These are phyloP conservation scores for Trapa bicornis DNA, from an alignment of 345 rosid genomes.

Conservation along the genomic window DNA sequence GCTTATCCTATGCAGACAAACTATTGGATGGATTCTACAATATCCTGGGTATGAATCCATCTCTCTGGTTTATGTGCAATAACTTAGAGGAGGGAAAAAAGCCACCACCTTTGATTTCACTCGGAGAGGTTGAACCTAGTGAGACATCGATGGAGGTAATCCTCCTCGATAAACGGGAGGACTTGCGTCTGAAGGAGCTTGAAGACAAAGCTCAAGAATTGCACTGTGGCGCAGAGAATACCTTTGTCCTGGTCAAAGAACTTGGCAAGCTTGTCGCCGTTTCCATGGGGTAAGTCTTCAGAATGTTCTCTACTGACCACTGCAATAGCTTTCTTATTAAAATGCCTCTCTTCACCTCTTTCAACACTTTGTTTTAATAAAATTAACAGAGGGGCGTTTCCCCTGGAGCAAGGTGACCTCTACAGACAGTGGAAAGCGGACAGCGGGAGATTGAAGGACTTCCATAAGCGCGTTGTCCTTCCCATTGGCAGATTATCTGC, in stretches of 20 bases:
- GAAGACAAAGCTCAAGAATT: conserved; percentile 82
- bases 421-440: conserved; percentile 68
- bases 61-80: conserved; percentile 92
- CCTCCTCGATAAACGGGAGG: conserved; percentile 59
- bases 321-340: not conserved
- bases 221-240: conserved; percentile 55
- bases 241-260: conserved; percentile 59
- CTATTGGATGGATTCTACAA: conserved; percentile 87
- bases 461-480: conserved; percentile 57
- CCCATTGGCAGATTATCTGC: conserved; percentile 75
- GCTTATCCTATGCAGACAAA: conserved; percentile 73
- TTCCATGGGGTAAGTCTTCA: conserved; percentile 58
- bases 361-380: conserved; percentile 3
- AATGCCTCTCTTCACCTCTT: not conserved
- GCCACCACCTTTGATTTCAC: conserved; percentile 61
- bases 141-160: conserved; percentile 81
- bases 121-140: conserved; percentile 50
- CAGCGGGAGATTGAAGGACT: conserved; percentile 57
- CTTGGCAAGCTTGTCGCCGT: conserved; percentile 81
- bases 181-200: conserved; percentile 68
- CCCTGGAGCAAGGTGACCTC: conserved; percentile 72
- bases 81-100: conserved; percentile 46
- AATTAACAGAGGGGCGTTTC: conserved; percentile 56
- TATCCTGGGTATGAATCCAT: conserved; percentile 88
- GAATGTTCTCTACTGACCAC: not conserved